Percentiles rank a stretch among this genome's conserved stretches.
phyloP scores from a whole-genome alignment of 1,284 basidiomycete genomes.

The Somion occarium region DNA sequence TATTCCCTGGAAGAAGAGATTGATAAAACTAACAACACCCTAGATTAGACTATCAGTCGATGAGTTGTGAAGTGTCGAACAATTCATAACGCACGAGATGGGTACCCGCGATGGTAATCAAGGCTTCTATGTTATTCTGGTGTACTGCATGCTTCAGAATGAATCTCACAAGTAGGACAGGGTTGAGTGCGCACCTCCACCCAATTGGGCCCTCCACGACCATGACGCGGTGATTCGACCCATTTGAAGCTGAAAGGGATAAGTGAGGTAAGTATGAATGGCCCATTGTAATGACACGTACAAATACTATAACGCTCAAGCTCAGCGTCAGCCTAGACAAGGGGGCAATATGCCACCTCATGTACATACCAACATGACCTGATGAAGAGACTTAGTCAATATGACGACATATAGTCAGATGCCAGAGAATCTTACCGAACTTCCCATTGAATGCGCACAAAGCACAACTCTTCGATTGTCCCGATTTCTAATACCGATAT shows the following conservation, averaged over 20 bases:
- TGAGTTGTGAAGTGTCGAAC: too few relatives aligned
- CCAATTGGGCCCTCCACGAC: constrained; percentile 87
- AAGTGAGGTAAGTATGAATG: not conserved
- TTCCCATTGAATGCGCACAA: constrained; percentile 88
- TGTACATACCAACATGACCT: constrained; percentile 49
- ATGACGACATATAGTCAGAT: not conserved
- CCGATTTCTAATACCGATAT: constrained; percentile 42
- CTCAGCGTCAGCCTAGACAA: not conserved
- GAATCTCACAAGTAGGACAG: too few relatives aligned
- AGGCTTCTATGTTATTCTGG: constrained; percentile 76
- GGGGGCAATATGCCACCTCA: not conserved
- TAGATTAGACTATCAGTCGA: constrained; percentile 22
- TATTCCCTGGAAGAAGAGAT: not conserved
- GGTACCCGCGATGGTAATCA: constrained; percentile 85
- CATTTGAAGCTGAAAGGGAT: constrained; percentile 73
- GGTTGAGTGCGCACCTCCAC: constrained; percentile 80
- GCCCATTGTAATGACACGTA: constrained; percentile 29
- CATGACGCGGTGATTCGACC: constrained; percentile 87
- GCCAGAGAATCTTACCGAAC: constrained; percentile 48
- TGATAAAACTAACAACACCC: constrained; percentile 58
- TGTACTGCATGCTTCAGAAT: too few relatives aligned
- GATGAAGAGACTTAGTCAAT: constrained; percentile 1
- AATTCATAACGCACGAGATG: constrained; percentile 59
- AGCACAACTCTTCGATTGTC: constrained; percentile 84
- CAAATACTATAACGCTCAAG: constrained; percentile 50